Base-by-base conservation (phyloP, 305 asterid species). In the Vinca major region DNA sequence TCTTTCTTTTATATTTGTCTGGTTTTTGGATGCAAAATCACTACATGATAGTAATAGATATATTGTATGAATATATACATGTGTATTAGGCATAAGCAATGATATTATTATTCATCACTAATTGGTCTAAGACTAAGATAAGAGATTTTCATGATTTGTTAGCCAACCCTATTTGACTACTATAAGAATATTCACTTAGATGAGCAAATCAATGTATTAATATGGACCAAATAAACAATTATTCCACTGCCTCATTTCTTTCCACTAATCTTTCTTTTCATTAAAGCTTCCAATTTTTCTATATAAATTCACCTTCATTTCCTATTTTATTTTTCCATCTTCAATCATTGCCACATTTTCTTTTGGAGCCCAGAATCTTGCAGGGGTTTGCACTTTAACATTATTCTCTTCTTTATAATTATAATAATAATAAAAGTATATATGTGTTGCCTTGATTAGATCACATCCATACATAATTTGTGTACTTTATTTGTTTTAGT, bases 261-360 rank as follows among this genome's bases (percentile, higher is more conserved):
- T 73, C 89, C 88, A 78, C 88, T 80, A 81, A 83, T 79, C 77
- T 67, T 36, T 72, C 71, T 37, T 72, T 26, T 71, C 58, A 71
- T 66, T 61, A 63, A 53, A 69, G 66, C 52, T 55, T 17, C 16
- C 36, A 62, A 40, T 57, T 26, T 67, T 56, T 69, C 66, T 49
- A 74, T 69, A 12, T 17, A 33, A 50, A 39, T 58, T 66, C 51
- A 43, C 10, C 62, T 56, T 43, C 66, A 69, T 70, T 69, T 65
- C 58, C 68, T 52, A 72, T 79, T 71, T 85, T 73, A 78, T 80
- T 73, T 71, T 63, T 43, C 75, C 64, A 73, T 62, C 73, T 62
- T 76, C 80, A 83, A 86, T 85, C 76, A 88, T 88, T 85, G 87
- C 82, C 84, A 80, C 80, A 75, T 73, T 80, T 72, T 74, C 64